phyloP scores from a whole-genome alignment of 306 rosid genomes.

The Hippophae tibetana region DNA sequence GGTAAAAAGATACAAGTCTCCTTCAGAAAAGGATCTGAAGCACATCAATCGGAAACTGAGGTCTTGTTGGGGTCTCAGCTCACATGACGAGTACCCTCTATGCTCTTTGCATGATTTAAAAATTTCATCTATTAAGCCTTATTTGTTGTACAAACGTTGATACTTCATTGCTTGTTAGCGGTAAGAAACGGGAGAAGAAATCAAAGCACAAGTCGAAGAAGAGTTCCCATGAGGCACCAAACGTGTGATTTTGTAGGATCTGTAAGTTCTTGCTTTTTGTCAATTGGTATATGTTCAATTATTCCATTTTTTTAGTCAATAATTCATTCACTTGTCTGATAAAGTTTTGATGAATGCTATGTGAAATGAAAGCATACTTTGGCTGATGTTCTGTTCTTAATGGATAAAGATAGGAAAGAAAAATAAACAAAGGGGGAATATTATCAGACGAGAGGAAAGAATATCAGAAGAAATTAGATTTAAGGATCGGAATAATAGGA shows the following conservation, averaged over 20 bases:
- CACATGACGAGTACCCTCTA: slow-evolving; percentile 66
- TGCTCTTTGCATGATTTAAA: slow-evolving; percentile 17
- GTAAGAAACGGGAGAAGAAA: slow-evolving; percentile 91
- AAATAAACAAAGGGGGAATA: too few relatives aligned
- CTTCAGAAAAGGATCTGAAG: slow-evolving; percentile 78
- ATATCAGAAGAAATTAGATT: too few relatives aligned
- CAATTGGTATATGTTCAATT: too few relatives aligned
- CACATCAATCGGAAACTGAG: slow-evolving; percentile 79
- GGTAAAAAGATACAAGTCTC: slow-evolving; percentile 55
- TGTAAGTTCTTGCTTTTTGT: too few relatives aligned
- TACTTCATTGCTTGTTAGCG: slow-evolving; percentile 32
- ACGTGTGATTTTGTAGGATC: background rate
- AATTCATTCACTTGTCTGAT: too few relatives aligned
- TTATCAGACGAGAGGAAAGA: too few relatives aligned
- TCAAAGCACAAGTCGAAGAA: slow-evolving; percentile 85
- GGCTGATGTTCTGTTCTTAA: too few relatives aligned
- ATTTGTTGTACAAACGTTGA: slow-evolving; percentile 1
- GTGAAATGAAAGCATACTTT: too few relatives aligned
- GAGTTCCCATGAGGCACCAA: slow-evolving; percentile 45
- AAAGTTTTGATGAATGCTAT: too few relatives aligned
- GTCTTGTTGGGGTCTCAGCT: slow-evolving; percentile 85
- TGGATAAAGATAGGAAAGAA: too few relatives aligned
- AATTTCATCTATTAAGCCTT: background rate
- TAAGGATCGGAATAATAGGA: too few relatives aligned
- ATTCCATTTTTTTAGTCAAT: too few relatives aligned